phyloP scores from a whole-genome alignment of 495 filamentous ascomycete genomes.

The Penicillium cataractarum region DNA sequence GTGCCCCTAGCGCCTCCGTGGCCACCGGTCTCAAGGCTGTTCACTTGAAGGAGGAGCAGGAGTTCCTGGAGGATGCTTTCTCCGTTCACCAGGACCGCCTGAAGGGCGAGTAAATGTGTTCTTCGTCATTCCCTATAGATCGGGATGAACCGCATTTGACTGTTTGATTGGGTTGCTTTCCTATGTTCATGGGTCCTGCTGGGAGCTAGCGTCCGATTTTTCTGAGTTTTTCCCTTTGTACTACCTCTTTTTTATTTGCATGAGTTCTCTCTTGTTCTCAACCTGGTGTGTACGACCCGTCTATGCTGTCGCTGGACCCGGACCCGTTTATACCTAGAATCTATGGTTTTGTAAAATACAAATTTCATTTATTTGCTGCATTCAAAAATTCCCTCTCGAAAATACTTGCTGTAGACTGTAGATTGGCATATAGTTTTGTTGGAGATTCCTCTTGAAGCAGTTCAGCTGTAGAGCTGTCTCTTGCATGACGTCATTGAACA shows the following conservation, averaged over 20 bases:
- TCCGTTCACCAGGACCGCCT: conserved; percentile 60
- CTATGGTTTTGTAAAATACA: conserved; percentile 37
- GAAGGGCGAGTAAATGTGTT: conserved; percentile 54
- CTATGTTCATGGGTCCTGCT: conserved; percentile 34
- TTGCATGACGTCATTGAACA: background rate
- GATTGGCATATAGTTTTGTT: background rate
- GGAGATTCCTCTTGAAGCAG: background rate
- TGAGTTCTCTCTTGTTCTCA: conserved; percentile 37
- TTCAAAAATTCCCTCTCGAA: background rate
- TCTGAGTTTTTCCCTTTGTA: conserved; percentile 32
- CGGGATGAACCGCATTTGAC: conserved; percentile 7
- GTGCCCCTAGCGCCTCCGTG: conserved; percentile 85
- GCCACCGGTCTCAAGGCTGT: conserved; percentile 88
- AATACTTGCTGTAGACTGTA: background rate
- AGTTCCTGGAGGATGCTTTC: conserved; percentile 79
- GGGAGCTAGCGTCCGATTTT: conserved; percentile 38
- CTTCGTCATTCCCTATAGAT: conserved; percentile 13
- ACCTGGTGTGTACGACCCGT: conserved; percentile 33
- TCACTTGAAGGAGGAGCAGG: conserved; percentile 93
- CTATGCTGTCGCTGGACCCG: conserved; percentile 33
- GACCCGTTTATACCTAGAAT: conserved; percentile 30
- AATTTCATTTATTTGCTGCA: conserved; percentile 26
- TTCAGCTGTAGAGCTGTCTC: background rate
- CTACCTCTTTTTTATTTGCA: conserved; percentile 30
- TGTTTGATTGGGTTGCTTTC: conserved; percentile 27